Conservation (phyloP, 305 asterid genomes). For the Nicotiana rustica region DNA sequence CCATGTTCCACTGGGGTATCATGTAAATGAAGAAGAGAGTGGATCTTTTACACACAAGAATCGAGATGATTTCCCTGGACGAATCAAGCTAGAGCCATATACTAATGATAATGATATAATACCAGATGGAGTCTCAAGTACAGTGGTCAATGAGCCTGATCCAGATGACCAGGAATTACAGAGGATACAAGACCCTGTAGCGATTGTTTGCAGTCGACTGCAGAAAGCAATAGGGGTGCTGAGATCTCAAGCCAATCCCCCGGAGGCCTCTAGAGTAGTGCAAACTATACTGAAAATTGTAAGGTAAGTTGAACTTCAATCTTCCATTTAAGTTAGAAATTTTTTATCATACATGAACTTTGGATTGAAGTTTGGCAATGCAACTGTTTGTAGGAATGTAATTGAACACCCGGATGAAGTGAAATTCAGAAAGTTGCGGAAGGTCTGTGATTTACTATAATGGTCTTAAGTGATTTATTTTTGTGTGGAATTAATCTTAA, state of each 20-base stretch:
- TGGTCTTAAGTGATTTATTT: not conserved
- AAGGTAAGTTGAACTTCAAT: conserved; percentile 47
- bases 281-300: conserved; percentile 69
- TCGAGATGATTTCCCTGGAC: conserved; percentile 43
- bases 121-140: conserved; percentile 34
- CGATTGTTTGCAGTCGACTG: conserved; percentile 63
- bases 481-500: conserved; percentile 11
- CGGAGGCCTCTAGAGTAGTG: conserved; percentile 52
- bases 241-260: conserved; percentile 63
- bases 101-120: conserved; percentile 39
- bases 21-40: conserved; percentile 31
- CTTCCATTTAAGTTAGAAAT: not conserved
- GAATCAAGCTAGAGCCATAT: conserved; percentile 45
- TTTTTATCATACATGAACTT: conserved; percentile 27
- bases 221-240: conserved; percentile 70
- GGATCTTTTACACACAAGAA: conserved; percentile 40
- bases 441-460: conserved; percentile 51
- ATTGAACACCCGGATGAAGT: conserved; percentile 79
- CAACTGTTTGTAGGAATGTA: conserved; percentile 69
- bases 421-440: conserved; percentile 83
- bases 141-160: conserved; percentile 53
- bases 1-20: conserved; percentile 23
- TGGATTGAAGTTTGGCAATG: conserved; percentile 27
- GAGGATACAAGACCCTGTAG: conserved; percentile 86
- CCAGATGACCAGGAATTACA: conserved; percentile 72